Base-by-base conservation (phyloP, 257 asterid species). In the Apocynum venetum region DNA sequence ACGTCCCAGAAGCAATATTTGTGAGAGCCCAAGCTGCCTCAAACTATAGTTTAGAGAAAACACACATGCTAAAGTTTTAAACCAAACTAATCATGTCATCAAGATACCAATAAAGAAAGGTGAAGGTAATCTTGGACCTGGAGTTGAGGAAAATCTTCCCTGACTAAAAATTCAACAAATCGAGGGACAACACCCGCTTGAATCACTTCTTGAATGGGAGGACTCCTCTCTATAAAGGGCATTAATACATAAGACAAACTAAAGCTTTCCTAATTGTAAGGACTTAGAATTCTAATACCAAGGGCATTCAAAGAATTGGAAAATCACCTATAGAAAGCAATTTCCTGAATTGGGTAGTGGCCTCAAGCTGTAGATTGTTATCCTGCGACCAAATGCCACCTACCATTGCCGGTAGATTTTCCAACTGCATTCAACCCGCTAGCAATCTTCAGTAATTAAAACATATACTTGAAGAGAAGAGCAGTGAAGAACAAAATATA, bases 21-120 rank as follows among this genome's bases (percentile, higher is more conserved):
- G 98, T 93, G 83, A 93, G 92, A 41, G 98, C 98, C 98, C 98
- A 93, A 70, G 98, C 97, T 46, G 98, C 98, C 88, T 93, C 98
- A 80, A 93, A 91, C 98, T 93, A 81, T 7, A 55, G 12, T 14
- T 8, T 15, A 6, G 3, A 43, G 25, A 43, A 59, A 36, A 19
- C 17, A 40, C 35, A 47, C 3, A 31, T 1, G 14, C 20, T 55
- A 13, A 60, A 47, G 10, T 31, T 55, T 3, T 52, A 19, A 69
- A 67, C 41, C 56, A 44, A 46, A 48, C 20, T 57, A 35, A 13
- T 35, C 19, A 68, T 17, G 57, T 8, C 6, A 17, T 43, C 13
- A 38, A 12, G 8, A n/a, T 0, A 40, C 8, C 10, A 20, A 48
- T 2, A 74, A 2, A 66, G 35, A 10, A 64, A 2, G 67, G 9